Evolutionary conservation across 495 filamentous ascomycete species (phyloP), one percentile per base, ranked within the genome.

Genomic region (Tuber brumale): DNA sequence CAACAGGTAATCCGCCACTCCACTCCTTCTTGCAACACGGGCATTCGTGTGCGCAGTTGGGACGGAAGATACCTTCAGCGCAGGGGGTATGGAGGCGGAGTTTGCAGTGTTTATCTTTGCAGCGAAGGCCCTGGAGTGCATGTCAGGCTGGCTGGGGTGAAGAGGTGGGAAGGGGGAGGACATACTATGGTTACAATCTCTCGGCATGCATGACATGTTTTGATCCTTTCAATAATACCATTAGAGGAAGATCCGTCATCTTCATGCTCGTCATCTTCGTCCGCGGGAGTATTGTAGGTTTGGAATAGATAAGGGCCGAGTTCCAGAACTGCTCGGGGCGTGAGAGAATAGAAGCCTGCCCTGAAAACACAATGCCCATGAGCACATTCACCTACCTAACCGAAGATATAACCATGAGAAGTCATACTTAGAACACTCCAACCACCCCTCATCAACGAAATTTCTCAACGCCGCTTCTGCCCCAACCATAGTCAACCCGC

Each of bases 171-270:
- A 31, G 12, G n/a, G n/a, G 44, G 16, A 43, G 35, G 70, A 27
- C 35, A 8, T 72, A 75, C 74, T 19, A 92, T 85, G 12, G 94
- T 98, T 75, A 97, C 88, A 74, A 98, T 92, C 83, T 97, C 94
- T 84, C 89, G 92, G 83, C 95, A 99, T 3, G 92, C 93, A 83
- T 90, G 88, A 84, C 95, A 99, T 76, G 90, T 89, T 88, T 95
- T 97, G 83, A 99, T 92, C 76, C 88, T 88, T 79, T 92, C 77
- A 19, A 81, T 77, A 23, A 72, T 51, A 27, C 77, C 79, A 69
- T 82, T 85, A 1, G 83, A 85, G 37, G 83, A 83, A 3, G 72
- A 87, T 86, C 86, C 88, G 48, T 87, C 88, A 21, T 86, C 86
- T 1, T 87, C 85, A 8, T 86, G 87, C 7, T 84, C 86, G 18